phyloP scores from a whole-genome alignment of 805 yeast genomes.

The Metschnikowia lunata region DNA sequence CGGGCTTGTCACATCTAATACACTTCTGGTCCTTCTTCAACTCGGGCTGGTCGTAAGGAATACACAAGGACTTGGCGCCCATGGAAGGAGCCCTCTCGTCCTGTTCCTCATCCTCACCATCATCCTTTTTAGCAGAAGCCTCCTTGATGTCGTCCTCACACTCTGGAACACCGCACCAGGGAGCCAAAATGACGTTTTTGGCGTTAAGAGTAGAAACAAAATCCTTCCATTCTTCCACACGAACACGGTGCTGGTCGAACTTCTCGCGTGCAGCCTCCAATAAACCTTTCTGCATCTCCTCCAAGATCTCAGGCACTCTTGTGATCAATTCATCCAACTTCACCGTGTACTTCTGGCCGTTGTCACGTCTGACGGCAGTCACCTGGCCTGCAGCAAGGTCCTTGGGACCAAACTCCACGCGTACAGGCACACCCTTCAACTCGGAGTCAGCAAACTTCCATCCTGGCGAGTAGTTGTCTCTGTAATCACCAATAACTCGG shows the following conservation, averaged over 20 bases:
- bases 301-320: conserved; percentile 71
- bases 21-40: conserved; percentile 78
- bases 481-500: conserved; percentile 79
- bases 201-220: conserved; percentile 89
- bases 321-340: conserved; percentile 60
- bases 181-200: conserved; percentile 86
- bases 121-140: conserved; percentile 72
- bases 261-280: conserved; percentile 74
- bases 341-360: conserved; percentile 68
- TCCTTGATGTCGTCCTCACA: conserved; percentile 98
- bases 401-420: conserved; percentile 95
- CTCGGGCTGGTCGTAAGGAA: conserved; percentile 88
- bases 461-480: conserved; percentile 95
- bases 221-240: conserved; percentile 82
- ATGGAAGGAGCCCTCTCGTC: conserved; percentile 97
- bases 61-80: conserved; percentile 99
- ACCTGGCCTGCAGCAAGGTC: conserved; percentile 79
- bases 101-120: conserved; percentile 76
- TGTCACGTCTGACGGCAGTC: conserved; percentile 90
- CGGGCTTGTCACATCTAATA: conserved; percentile 74
- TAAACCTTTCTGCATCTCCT: conserved; percentile 72
- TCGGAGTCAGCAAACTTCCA: conserved; percentile 99
- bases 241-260: conserved; percentile 78
- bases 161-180: conserved; percentile 94
- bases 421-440: conserved; percentile 90